These are phyloP conservation scores for Cytospora piceae DNA, from an alignment of 2,329 filamentous ascomycete species.

Conservation along the genomic window DNA sequence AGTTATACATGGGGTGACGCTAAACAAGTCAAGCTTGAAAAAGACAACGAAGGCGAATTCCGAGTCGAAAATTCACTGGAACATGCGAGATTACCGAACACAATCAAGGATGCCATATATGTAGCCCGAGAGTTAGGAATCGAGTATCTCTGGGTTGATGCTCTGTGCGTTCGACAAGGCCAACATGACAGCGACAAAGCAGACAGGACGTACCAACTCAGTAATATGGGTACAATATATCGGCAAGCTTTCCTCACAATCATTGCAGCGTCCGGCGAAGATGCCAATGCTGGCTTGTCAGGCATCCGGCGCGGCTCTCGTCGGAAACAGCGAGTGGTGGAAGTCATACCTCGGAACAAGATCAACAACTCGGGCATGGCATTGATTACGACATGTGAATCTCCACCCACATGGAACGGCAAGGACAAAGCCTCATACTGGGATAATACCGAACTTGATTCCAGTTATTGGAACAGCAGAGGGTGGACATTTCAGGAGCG, in stretches of 20 bases:
- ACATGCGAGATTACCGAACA: neutral
- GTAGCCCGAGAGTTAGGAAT: neutral
- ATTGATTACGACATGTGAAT: neutral
- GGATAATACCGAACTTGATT: neutral
- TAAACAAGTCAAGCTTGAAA: neutral
- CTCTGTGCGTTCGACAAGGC: constrained; percentile 7
- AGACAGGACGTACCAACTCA: neutral
- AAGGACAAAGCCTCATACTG: neutral
- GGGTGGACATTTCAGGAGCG: constrained; percentile 22
- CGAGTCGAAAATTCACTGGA: neutral
- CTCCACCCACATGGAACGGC: neutral
- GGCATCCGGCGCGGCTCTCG: neutral
- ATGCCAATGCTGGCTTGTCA: neutral
- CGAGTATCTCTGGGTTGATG: constrained; percentile 14
- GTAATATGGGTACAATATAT: neutral
- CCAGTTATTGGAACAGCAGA: constrained; percentile 13
- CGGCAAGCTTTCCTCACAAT: neutral
- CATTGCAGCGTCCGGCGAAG: neutral
- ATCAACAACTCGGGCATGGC: neutral
- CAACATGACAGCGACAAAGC: neutral
- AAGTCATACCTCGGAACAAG: neutral
- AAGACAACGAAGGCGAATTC: neutral
- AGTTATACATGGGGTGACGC: neutral
- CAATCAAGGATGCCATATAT: constrained; percentile 1
- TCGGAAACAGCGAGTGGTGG: neutral